Evolutionary conservation across 2,329 filamentous ascomycete genomes (phyloP), one percentile per base, ranked within the genome.

Genomic region (Fusarium tanahbumbuense): DNA sequence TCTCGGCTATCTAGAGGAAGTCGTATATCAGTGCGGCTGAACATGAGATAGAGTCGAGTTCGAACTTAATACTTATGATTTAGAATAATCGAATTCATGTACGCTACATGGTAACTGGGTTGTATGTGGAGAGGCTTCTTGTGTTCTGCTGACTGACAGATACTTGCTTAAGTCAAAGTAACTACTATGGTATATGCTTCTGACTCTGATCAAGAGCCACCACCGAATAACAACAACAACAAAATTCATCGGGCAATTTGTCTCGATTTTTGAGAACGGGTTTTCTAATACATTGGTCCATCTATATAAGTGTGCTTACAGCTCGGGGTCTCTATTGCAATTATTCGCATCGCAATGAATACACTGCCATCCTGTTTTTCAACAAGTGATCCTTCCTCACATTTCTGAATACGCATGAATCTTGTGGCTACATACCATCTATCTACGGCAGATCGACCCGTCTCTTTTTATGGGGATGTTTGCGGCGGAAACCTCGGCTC

Each of bases 401-500:
- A 27, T n/a, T 37, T 52, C 23, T 15, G 13, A n/a, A 47, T 46
- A 27, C 20, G 37, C 18, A 53, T 23, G 55, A 20, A 58, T 55
- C n/a, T 46, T 25, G 18, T 32, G 13, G 37, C 25, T 53, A 40
- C 32, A 32, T 25, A 30, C 5, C 6, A n/a, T 37, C 25, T 20
- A 27, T 34, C 47, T 41, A 27, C 20, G 34, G 46, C 23, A 56
- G 28, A 42, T 22, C 41, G 30, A 27, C 40, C n/a, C 37, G 40
- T 66, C 34, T 28, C 18, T 53, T 53, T 45, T 23, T 49, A 45
- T 28, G 34, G 50, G 20, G 34, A 27, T 57, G 15, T 56, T 48
- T 46, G 28, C 46, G 44, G 41, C 41, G 20, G 42, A 45, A 47
- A 58, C 42, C 44, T 56, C 49, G 44, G 59, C 45, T 52, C 25